Evolutionary conservation across 768 basidiomycete genomes (phyloP), one percentile per base, ranked within the genome.

Genomic region (Leccinum sublutescens): DNA sequence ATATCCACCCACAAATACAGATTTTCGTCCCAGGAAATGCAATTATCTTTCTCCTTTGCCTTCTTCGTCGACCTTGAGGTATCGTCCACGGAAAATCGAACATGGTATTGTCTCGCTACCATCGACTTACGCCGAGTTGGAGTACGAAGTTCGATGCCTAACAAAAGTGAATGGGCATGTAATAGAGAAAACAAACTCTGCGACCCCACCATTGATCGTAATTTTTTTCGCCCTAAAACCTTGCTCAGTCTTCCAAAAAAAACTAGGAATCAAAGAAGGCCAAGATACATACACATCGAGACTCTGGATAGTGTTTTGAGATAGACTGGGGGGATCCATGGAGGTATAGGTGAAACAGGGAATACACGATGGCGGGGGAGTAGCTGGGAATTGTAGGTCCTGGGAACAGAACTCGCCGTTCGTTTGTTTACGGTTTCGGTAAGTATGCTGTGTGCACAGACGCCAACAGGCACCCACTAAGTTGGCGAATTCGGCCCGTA

Each of bases 381-480:
- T 25, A 43, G 12, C 15, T 17, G 38, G 27, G 40, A 21, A n/a
- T 4, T 36, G 65, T 60, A 58, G 48, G 56, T 67, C 25, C 58
- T 15, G 8, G 36, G 50, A 58, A 66, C 45, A 11, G n/a, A 36
- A 54, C 54, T 54, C 52, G 19, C 6, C 47, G 33, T 4, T 4
- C 15, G 5, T n/a, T 55, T 67, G 29, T 66, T 66, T 66, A 58
- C 33, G 52, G 23, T 57, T 67, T 65, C 65, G 45, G 36, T 33
- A 33, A 33, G 33, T 52, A 19, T 19, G 2, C 7, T 64, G 65
- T 66, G 64, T 62, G 64, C 12, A 66, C 62, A 15, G 58, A 62
- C 65, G 58, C 62, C 15, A 21, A 63, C 1, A 1, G 43, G 17
- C 38, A 40, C 38, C 38, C 36, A 38, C 36, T 8, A 38, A 38